Evolutionary conservation across 495 filamentous ascomycete species (phyloP), one percentile per base, ranked within the genome.

Genomic region (Extremus antarcticus): DNA sequence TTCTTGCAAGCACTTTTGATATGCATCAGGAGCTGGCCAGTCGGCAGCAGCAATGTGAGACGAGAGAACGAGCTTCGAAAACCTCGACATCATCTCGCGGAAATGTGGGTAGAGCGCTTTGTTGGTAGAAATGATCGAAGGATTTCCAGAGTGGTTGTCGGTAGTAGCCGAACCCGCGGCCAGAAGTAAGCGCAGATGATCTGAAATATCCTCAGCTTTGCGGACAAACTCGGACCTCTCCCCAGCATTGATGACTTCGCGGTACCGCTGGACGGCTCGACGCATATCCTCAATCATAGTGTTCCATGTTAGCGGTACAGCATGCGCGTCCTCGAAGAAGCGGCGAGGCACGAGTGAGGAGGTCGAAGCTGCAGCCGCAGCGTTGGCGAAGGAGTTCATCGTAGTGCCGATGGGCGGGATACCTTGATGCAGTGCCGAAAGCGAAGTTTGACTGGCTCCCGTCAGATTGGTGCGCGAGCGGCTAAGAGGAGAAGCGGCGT

Each of bases 81-180:
- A 97, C 61, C 92, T 87, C 3, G 92, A 97, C 92, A 98, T 98
- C 85, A 95, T 96, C 65, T 96, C 94, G 49, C 94, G 80, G 70
- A 96, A 98, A 71, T 97, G 89, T 25, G 94, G 92, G 63, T 97
- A 96, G 43, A 98, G 74, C 1, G 87, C 83, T 70, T 95, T 95
- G 70, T 98, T 98, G 8, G 89, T 90, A 8, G 88, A 92, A 51
- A 98, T 98, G 66, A 97, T 96, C n/a, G 92, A 97, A 25, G 94
- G 92, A 58, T 95, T 92, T 43, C 94, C 94, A 11, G 92, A 98
- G 67, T 98, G 92, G 62, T 97, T 97, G 66, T 98, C 92, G 1
- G 92, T 98, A 2, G 92, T 97, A 49, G 88, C 88, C 9, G 92
- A 98, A 2, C 90, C 92, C 47, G 94, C 94, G 25, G 89, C 88